Base-by-base conservation (phyloP, 352 stramenopile species). In the Pythium guiyangense region DNA sequence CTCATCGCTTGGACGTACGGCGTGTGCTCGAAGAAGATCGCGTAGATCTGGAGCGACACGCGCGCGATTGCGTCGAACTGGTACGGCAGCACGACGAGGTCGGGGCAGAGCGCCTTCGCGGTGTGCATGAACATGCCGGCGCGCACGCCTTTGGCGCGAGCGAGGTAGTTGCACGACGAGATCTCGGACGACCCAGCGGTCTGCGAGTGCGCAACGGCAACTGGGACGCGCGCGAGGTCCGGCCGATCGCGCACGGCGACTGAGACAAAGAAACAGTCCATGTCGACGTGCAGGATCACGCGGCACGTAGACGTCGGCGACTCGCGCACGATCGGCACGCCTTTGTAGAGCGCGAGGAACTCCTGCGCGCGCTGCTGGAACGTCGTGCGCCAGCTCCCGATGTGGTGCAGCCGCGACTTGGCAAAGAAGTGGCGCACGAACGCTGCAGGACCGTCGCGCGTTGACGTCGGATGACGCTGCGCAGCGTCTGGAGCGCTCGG, bases 191-290 rank as follows among this genome's bases (percentile, higher is more conserved):
- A 86, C 4, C 84, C 84, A 18, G 73, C 75, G 39, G 80, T 88
- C 3, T 63, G 63, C 31, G 80, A 95, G 62, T 98, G 92, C 14
- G 90, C 93, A 18, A 98, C 90, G 14, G 90, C 93, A 6, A 98
- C 86, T 1, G 96, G 91, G 10, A 90, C 69, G 10, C 77, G 67
- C 34, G 80, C 52, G 34, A 84, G 70, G 35, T 92, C 74, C 1
- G 92, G 88, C 52, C 79, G 87, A 11, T 89, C 90, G 29, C 82
- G 64, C 22, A 98, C 69, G 14, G 84, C 89, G 9, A 99, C 95
- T 11, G 86, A 75, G 3, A 95, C 95, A 67, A 99, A 99, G 74
- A 98, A 99, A 57, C 90, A 98, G 70, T 99, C 96, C 95, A 99
- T 98, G 68, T 99, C 96, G 0, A 98, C 84, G 53, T 98, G 95